phyloP scores from a whole-genome alignment of 2,329 filamentous ascomycete species.

The Pseudonectria buxi region DNA sequence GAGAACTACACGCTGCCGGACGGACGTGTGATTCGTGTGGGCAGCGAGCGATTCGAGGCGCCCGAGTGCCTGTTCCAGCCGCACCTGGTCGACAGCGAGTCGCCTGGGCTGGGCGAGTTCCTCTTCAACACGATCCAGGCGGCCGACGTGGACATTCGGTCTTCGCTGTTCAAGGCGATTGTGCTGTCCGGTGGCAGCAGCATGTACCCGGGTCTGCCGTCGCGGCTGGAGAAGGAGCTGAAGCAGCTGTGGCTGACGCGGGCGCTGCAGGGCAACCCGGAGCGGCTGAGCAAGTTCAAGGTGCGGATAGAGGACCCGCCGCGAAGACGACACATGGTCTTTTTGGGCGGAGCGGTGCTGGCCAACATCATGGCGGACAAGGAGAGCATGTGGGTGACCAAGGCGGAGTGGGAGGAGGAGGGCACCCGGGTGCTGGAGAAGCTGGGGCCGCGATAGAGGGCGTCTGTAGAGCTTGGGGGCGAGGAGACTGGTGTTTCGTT shows the following conservation, averaged over 20 bases:
- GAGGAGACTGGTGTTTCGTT: slow-evolving; percentile 12
- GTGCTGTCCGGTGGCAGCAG: slow-evolving; percentile 93
- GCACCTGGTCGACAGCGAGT: slow-evolving; percentile 94
- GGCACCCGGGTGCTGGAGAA: slow-evolving; percentile 81
- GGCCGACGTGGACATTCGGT: slow-evolving; percentile 90
- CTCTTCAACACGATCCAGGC: slow-evolving; percentile 98
- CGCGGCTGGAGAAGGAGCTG: slow-evolving; percentile 92
- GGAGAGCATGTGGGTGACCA: slow-evolving; percentile 97
- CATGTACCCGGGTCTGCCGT: slow-evolving; percentile 97
- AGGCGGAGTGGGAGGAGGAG: slow-evolving; percentile 95
- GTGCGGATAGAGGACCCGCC: slow-evolving; percentile 98
- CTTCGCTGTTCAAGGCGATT: slow-evolving; percentile 93
- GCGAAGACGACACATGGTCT: slow-evolving; percentile 97
- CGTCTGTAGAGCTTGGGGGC: slow-evolving; percentile 2
- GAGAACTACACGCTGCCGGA: slow-evolving; percentile 97
- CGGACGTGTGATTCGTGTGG: slow-evolving; percentile 90
- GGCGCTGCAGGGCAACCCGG: slow-evolving; percentile 83
- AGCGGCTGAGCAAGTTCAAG: slow-evolving; percentile 97
- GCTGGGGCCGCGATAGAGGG: slow-evolving; percentile 71
- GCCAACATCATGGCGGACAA: slow-evolving; percentile 99
- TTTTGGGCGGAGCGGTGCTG: slow-evolving; percentile 90
- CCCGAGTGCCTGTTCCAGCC: slow-evolving; percentile 98
- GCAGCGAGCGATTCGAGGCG: slow-evolving; percentile 95
- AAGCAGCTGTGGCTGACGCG: slow-evolving; percentile 97
- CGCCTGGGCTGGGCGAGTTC: slow-evolving; percentile 93